Percentiles rank a stretch among this genome's conserved stretches.
Conservation (phyloP, 441 rosid genomes). For the California macrophylla region DNA sequence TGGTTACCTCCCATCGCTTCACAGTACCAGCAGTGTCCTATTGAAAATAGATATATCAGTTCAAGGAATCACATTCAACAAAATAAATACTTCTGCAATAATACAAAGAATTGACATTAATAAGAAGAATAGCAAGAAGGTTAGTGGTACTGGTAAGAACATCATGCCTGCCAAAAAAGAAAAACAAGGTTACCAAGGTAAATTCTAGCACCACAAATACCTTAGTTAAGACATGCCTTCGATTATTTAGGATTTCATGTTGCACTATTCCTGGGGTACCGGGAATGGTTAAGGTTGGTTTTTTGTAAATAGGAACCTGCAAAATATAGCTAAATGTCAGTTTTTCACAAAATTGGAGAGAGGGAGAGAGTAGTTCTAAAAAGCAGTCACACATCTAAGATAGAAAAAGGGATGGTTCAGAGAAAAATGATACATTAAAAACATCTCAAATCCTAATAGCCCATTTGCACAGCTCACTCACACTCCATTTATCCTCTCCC, state of each 20-base stretch:
- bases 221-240: constrained; percentile 96
- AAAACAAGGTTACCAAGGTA: not conserved
- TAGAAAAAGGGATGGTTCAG: not conserved
- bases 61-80: not conserved
- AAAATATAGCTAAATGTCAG: constrained; percentile 3
- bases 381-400: not conserved
- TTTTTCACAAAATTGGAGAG: constrained; percentile 6
- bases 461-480: not conserved
- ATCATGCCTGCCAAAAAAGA: not conserved
- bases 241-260: constrained; percentile 87
- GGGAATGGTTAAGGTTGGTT: constrained; percentile 59
- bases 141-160: not conserved
- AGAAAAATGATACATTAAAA: not conserved
- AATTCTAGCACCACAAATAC: constrained; percentile 26
- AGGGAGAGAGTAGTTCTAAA: not conserved
- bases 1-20: constrained; percentile 92
- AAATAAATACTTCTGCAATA: not conserved
- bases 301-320: constrained; percentile 78
- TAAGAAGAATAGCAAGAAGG: not conserved
- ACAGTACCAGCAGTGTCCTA: constrained; percentile 89
- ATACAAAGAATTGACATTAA: not conserved
- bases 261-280: constrained; percentile 91
- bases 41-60: constrained; percentile 16
- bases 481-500: not conserved
- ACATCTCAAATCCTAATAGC: not conserved